Evolutionary conservation across 306 rosid genomes (phyloP), one percentile per base, ranked within the genome.

Genomic region (Fagus crenata): DNA sequence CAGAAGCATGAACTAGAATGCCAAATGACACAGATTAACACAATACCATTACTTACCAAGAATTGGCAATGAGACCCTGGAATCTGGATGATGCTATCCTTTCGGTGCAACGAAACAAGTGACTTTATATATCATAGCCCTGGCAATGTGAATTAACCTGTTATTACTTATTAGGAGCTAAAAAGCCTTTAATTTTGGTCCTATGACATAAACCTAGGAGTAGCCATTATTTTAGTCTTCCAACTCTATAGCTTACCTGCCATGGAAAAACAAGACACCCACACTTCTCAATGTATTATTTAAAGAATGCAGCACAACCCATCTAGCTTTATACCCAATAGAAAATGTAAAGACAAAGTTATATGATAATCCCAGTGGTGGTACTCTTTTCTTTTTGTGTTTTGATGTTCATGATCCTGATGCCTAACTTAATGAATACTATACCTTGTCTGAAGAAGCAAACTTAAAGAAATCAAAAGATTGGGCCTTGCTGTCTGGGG

Each of bases 391-490:
- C 65, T 59, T 80, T 75, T 78, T 78, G 69, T 86, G 81, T 86
- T 83, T 74, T 78, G 76, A 77, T 87, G 82, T 75, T 82, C 74
- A 88, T 85, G 84, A 85, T 79, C 87, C 74, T 81, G 91, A 90
- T 90, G 91, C 96, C 87, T 91, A 88, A 83, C 96, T 93, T 88
- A 86, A 84, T 86, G 87, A 82, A 86, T 89, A 90, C 97, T 90
- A 85, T 87, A 86, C 91, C 89, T 86, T 93, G 93, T 88, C 94
- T 89, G 92, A 81, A 82, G 92, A 88, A 87, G 84, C 90, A 88
- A 89, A 76, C 87, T 82, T 85, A 70, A 93, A 85, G 84, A 89
- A 82, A 86, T 78, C 82, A 82, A 87, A 89, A 82, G 84, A 80
- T 76, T 79, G 96, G 96, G 85, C 87, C 94, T 85, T 81, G 84